Evolutionary conservation across 2,329 filamentous ascomycete genomes (phyloP), one percentile per base, ranked within the genome.

Genomic region (Parastagonospora nodorum): DNA sequence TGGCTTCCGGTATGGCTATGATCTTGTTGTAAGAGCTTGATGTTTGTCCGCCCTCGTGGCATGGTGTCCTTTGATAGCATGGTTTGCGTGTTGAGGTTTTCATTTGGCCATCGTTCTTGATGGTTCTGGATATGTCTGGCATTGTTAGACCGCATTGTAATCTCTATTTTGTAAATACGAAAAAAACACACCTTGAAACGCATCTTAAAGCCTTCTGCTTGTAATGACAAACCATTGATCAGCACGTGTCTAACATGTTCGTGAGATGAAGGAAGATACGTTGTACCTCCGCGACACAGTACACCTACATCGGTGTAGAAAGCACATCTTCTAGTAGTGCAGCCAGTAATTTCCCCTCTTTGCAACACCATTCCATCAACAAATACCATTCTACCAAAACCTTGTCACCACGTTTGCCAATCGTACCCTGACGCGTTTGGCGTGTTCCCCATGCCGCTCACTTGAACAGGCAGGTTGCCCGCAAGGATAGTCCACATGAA

Each of bases 1-100:
- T 78, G 27, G 63, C 82, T 33, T 78, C 80, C 2, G 83, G 82
- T 44, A 75, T 78, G 40, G 80, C 79, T 24, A 82, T 85, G 75
- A 70, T 84, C 61, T 58, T 85, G 54, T 70, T 85, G 73, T 85
- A 81, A 24, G 11, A 3, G 5, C 38, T 4, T 43, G 19, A 8
- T 42, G 14, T 37, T 29, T 28, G 14, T 40, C 15, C 33, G 44
- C 16, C 45, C 19, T 24, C 19, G 19, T 24, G 19, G 19, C 19
- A 24, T 55, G 36, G 38, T 42, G 37, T 56, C 43, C 39, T 48
- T 53, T 16, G 47, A 45, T 53, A 54, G 54, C 51, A 49, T 54
- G 44, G 31, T 42, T 35, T 41, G 45, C 36, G 38, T 15, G 11
- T 29, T 28, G 43, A 24, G 35, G 14, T 39, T 32, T 39, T 46